Evolutionary conservation across 148 eudicot genomes (phyloP).

Genomic region (Dianthus caryophyllus): DNA sequence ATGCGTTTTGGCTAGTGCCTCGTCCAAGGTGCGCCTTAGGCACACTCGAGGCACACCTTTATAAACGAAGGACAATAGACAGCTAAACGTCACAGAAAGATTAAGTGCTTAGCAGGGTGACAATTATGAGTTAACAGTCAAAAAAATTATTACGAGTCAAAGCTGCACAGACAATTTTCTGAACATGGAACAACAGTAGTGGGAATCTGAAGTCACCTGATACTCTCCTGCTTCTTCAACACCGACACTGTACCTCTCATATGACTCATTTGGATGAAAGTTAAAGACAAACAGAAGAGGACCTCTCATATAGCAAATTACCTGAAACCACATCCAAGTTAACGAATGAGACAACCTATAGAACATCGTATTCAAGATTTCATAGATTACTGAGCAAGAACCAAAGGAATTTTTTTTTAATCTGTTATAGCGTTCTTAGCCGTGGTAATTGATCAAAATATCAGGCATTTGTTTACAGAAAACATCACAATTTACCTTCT

Average conservation of each 20-base stretch:
- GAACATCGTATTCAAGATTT: background rate
- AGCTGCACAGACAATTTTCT: conserved; percentile 6
- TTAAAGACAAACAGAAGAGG: conserved; percentile 80
- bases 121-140: no score
- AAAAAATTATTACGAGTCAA: no score
- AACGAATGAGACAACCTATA: background rate
- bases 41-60: no score
- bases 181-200: conserved; percentile 7
- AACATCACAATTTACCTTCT: background rate
- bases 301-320: conserved; percentile 79
- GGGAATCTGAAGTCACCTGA: conserved; percentile 50
- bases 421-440: background rate
- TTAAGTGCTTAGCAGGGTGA: background rate
- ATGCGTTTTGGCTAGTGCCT: no score
- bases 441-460: background rate
- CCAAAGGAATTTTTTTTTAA: background rate
- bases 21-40: no score
- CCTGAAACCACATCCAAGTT: conserved; percentile 39
- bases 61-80: no score
- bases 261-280: conserved; percentile 76
- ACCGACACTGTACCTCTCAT: conserved; percentile 65
- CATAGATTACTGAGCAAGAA: background rate
- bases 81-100: background rate
- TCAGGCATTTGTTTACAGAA: background rate
- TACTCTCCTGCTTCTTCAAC: conserved; percentile 99